phyloP scores from a whole-genome alignment of 2,329 filamentous ascomycete species.

The Fusarium agapanthi region DNA sequence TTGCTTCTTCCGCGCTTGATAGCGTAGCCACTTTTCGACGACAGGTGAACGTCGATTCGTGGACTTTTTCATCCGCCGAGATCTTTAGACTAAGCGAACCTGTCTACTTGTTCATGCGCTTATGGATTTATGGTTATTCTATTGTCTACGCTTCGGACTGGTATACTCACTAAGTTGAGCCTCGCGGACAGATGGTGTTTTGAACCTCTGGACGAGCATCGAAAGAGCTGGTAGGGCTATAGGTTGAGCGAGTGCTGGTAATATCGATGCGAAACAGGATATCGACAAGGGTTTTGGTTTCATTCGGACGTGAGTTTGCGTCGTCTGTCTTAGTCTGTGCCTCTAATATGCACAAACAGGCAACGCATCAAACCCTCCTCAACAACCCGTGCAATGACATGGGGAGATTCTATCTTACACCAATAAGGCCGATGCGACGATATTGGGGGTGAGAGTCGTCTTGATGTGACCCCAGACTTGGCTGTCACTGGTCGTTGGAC shows the following conservation, averaged over 20 bases:
- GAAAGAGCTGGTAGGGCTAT: neutral
- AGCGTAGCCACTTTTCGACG: conserved; percentile 10
- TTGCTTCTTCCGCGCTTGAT: neutral
- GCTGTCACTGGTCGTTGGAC: conserved; percentile 15
- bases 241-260: neutral
- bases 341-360: conserved; percentile 13
- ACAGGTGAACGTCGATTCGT: conserved; percentile 30
- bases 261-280: neutral
- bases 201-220: neutral
- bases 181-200: neutral
- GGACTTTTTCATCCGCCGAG: conserved; percentile 29
- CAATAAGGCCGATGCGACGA: conserved; percentile 29
- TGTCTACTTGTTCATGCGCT: neutral
- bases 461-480: conserved; percentile 34
- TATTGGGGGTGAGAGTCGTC: conserved; percentile 30
- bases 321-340: conserved; percentile 9
- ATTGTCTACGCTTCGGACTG: neutral
- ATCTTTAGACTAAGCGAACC: neutral
- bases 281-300: conserved; percentile 3
- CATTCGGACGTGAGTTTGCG: conserved; percentile 19
- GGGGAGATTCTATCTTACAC: conserved; percentile 35
- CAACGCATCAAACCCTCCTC: neutral
- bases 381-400: conserved; percentile 22
- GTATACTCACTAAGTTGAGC: neutral
- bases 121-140: neutral